Conservation (phyloP, 108 stramenopile genomes). For the Chaetoceros muelleri region DNA sequence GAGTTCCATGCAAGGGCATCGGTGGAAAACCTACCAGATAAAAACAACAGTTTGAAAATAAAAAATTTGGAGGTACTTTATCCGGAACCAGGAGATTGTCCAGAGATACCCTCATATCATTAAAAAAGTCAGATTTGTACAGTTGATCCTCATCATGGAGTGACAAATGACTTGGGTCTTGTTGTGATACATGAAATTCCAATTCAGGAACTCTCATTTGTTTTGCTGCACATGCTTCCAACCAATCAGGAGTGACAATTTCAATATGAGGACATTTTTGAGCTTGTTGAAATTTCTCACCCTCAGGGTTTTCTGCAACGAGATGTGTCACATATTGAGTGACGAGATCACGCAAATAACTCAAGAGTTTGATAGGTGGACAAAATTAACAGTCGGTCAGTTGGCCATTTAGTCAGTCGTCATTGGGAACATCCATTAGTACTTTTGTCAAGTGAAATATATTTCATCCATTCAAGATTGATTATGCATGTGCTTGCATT, state of each 20-base stretch:
- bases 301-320: slow-evolving; percentile 18
- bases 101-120: background rate
- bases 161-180: background rate
- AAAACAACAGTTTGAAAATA: slow-evolving; percentile 1
- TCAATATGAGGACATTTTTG: slow-evolving; percentile 9
- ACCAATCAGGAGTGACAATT: slow-evolving; percentile 33
- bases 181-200: background rate
- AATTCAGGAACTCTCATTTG: slow-evolving; percentile 14
- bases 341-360: slow-evolving; percentile 31
- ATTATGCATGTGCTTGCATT: too few relatives aligned
- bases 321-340: slow-evolving; percentile 34
- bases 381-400: too few relatives aligned
- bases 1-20: background rate
- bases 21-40: background rate
- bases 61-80: too few relatives aligned
- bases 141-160: background rate
- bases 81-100: too few relatives aligned
- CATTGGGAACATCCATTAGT: too few relatives aligned
- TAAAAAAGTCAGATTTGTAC: background rate
- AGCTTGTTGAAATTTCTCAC: slow-evolving; percentile 36
- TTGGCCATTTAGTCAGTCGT: too few relatives aligned
- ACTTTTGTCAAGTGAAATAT: too few relatives aligned
- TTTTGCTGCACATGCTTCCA: slow-evolving; percentile 11
- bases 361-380: too few relatives aligned
- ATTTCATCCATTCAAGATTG: too few relatives aligned